Conservation (phyloP, 345 rosid species). For the Viola odorata region DNA sequence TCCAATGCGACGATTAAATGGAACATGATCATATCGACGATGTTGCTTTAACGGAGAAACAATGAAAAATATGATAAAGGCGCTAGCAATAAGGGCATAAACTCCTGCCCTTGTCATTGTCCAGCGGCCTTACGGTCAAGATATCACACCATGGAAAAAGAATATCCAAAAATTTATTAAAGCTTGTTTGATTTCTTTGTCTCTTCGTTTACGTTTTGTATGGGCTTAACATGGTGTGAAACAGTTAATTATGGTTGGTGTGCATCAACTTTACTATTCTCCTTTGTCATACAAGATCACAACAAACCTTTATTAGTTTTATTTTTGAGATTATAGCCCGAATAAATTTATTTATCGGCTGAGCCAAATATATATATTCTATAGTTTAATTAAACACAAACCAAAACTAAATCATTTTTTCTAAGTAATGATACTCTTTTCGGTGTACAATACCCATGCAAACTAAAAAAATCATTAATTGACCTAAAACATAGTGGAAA, state of each 20-base stretch:
- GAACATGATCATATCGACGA: not conserved
- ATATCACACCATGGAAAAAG: not conserved
- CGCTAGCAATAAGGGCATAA: slow-evolving; percentile 35
- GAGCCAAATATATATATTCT: no score
- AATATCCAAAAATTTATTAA: no score
- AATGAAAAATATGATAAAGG: slow-evolving; percentile 31
- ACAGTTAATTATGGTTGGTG: slow-evolving; percentile 41
- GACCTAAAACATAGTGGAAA: no score
- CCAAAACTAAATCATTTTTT: no score
- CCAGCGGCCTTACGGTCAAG: slow-evolving; percentile 1
- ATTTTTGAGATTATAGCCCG: no score
- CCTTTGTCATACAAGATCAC: no score
- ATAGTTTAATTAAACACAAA: no score
- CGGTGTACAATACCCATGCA: no score
- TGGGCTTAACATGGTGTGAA: slow-evolving; percentile 26
- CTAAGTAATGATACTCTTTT: no score
- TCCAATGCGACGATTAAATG: slow-evolving; percentile 48
- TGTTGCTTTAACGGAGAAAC: slow-evolving; percentile 14
- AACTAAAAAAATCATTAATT: no score
- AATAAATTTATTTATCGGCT: no score
- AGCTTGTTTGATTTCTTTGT: not conserved
- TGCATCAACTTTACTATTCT: not conserved
- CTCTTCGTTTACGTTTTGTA: not conserved
- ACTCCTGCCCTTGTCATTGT: slow-evolving; percentile 66
- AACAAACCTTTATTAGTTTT: no score